Evolutionary conservation across 2,329 filamentous ascomycete genomes (phyloP).

Genomic region (Didymella pomorum): DNA sequence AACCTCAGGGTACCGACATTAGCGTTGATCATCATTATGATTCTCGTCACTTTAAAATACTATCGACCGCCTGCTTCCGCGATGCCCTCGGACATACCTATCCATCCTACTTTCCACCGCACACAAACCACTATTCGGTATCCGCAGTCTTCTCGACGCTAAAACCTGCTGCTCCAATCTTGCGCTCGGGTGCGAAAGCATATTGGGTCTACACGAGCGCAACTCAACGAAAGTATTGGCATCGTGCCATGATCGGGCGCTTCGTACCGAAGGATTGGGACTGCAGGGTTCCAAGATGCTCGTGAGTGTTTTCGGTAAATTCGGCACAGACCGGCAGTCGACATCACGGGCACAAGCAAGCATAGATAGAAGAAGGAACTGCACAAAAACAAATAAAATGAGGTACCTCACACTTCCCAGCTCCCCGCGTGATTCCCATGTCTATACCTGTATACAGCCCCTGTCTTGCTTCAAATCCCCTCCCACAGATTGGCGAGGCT

Average conservation of each 20-base stretch:
- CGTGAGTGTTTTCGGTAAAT: conserved; percentile 14
- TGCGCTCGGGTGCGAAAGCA: conserved; percentile 1
- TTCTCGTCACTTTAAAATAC: conserved; percentile 24
- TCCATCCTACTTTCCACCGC: conserved; percentile 28
- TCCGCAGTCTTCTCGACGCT: conserved; percentile 32
- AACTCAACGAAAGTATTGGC: conserved; percentile 3
- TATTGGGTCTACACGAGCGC: conserved; percentile 9
- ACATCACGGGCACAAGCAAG: conserved; percentile 18
- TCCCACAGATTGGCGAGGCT: not conserved
- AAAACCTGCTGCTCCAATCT: conserved; percentile 1
- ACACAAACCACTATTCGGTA: conserved; percentile 46
- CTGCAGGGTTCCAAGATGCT: conserved; percentile 18
- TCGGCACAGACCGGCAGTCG: conserved; percentile 10
- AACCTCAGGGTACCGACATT: conserved; percentile 51
- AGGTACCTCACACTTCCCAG: conserved; percentile 23
- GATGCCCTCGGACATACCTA: conserved; percentile 29
- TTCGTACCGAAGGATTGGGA: conserved; percentile 15
- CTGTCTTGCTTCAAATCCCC: not conserved
- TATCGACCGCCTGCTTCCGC: conserved; percentile 20
- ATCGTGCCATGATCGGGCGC: conserved; percentile 13
- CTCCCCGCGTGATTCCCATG: conserved; percentile 12
- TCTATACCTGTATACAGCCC: not conserved
- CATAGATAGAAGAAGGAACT: conserved; percentile 21
- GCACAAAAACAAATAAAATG: conserved; percentile 25
- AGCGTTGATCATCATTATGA: conserved; percentile 50